These are phyloP conservation scores for Trametes hirsuta DNA, from an alignment of 1,284 basidiomycete species.

Conservation along the genomic window DNA sequence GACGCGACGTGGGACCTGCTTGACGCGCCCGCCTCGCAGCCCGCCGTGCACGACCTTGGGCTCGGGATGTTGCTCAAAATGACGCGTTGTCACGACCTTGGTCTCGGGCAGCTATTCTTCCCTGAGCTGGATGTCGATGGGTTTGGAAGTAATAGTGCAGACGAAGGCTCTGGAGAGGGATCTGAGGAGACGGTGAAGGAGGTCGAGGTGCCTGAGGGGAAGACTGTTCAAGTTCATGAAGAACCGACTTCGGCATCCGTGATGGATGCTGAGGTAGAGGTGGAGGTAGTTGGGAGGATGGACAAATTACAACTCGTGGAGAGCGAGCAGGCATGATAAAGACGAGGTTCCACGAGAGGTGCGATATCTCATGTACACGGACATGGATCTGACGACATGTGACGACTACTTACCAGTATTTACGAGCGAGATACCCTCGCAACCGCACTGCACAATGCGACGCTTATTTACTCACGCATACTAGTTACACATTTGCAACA, in stretches of 20 bases:
- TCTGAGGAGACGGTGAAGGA: background rate
- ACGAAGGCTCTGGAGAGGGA: background rate
- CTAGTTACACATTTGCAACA: too few relatives aligned
- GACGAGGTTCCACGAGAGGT: background rate
- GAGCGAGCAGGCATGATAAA: background rate
- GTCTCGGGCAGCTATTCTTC: slow-evolving; percentile 71
- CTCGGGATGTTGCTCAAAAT: slow-evolving; percentile 74
- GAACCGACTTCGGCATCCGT: background rate
- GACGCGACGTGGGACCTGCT: slow-evolving; percentile 65
- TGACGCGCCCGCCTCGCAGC: slow-evolving; percentile 42
- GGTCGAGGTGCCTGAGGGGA: background rate
- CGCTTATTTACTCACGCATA: too few relatives aligned
- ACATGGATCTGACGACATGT: background rate
- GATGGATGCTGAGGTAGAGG: background rate
- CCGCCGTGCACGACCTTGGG: slow-evolving; percentile 46
- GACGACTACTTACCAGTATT: too few relatives aligned
- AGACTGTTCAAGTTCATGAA: background rate
- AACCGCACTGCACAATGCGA: too few relatives aligned
- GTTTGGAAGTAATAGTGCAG: background rate
- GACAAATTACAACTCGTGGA: background rate
- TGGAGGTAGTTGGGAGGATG: background rate
- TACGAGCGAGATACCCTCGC: too few relatives aligned
- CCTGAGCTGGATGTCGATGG: slow-evolving; percentile 38
- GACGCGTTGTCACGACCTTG: slow-evolving; percentile 74
- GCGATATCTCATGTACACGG: background rate